phyloP scores from a whole-genome alignment of 495 filamentous ascomycete genomes.

The Pseudoneurospora amorphoporcata region DNA sequence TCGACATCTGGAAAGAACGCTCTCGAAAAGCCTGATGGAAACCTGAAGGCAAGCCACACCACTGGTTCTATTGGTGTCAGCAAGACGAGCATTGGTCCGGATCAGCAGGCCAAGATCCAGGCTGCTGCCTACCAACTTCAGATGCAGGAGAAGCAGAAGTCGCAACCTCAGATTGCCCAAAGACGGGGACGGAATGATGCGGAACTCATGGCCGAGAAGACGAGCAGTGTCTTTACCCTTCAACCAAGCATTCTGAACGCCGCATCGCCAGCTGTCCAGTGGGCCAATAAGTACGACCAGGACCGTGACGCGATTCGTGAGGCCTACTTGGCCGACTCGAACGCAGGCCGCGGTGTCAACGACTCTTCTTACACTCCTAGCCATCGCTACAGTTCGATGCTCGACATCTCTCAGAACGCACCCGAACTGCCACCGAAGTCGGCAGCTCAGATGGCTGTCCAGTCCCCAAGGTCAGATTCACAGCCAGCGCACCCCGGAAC shows the following conservation, averaged over 20 bases:
- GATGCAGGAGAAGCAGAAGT: constrained; percentile 46
- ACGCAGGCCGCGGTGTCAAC: constrained; percentile 51
- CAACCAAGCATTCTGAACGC: constrained; percentile 79
- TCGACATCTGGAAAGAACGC: constrained; percentile 43
- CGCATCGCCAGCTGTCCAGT: constrained; percentile 89
- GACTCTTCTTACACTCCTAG: constrained; percentile 24
- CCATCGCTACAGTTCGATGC: constrained; percentile 3
- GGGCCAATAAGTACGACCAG: constrained; percentile 85
- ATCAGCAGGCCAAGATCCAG: constrained; percentile 88
- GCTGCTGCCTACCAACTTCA: constrained; percentile 76
- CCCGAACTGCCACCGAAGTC: constrained; percentile 28
- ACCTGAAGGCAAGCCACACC: constrained; percentile 23
- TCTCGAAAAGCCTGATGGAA: constrained; percentile 22
- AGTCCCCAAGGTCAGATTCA: background rate
- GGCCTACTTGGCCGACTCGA: constrained; percentile 65
- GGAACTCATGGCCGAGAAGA: constrained; percentile 57
- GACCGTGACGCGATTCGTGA: constrained; percentile 54
- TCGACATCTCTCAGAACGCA: constrained; percentile 20
- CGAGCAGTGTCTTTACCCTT: constrained; percentile 83
- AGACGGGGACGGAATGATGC: constrained; percentile 43
- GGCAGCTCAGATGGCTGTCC: constrained; percentile 8
- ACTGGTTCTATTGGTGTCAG: constrained; percentile 44
- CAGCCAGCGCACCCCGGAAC: background rate
- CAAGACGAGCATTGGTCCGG: constrained; percentile 81
- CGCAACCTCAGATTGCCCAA: constrained; percentile 28